These are phyloP conservation scores for Abortiporus biennis DNA, from an alignment of 1,284 basidiomycete species.

Conservation along the genomic window DNA sequence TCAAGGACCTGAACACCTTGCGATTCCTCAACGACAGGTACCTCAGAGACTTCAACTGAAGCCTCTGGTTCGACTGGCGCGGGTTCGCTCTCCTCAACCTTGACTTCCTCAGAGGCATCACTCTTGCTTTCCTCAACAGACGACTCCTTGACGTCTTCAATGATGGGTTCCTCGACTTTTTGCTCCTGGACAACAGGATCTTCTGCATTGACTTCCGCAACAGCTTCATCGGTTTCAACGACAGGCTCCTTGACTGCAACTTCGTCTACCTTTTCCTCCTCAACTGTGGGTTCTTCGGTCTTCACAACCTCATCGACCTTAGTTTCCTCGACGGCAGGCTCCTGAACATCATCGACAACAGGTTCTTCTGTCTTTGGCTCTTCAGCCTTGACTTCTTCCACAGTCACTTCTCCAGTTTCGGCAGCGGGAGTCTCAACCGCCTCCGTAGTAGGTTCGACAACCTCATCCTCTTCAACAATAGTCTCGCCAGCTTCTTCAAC, in stretches of 20 bases:
- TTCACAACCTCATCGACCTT: not conserved
- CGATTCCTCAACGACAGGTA: not conserved
- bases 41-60: not conserved
- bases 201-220: not conserved
- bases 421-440: not conserved
- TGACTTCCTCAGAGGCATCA: no score
- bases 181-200: not conserved
- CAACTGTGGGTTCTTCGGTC: slow-evolving; percentile 2
- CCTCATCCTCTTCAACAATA: not conserved
- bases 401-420: not conserved
- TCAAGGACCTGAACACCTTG: not conserved
- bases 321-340: not conserved
- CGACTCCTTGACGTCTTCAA: not conserved
- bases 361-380: slow-evolving; percentile 6
- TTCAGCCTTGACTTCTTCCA: slow-evolving; percentile 5
- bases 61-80: no score
- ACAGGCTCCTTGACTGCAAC: not conserved
- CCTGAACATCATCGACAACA: not conserved
- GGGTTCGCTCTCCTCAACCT: no score
- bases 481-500: not conserved
- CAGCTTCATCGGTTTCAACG: slow-evolving; percentile 1
- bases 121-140: no score
- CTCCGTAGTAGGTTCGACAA: not conserved
- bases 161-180: not conserved
- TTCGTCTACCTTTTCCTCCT: not conserved